Evolutionary conservation across 2,329 filamentous ascomycete species (phyloP).

Genomic region (Seiridium cupressi): DNA sequence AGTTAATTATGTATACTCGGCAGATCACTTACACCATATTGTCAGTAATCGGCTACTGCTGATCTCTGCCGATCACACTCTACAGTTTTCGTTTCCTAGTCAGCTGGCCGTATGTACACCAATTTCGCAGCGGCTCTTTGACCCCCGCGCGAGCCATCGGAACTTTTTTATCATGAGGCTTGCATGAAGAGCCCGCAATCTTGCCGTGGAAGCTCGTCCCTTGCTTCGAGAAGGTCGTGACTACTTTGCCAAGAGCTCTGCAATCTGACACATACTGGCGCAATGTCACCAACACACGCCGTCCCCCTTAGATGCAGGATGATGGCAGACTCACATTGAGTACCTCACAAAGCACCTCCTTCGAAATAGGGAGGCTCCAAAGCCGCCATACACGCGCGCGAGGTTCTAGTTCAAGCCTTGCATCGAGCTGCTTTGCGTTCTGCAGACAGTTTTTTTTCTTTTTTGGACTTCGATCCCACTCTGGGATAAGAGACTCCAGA

Average conservation of each 20-base stretch:
- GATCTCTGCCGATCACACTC: no score
- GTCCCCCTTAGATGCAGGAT: background rate
- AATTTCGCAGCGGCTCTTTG: background rate
- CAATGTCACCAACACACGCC: background rate
- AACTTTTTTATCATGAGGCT: background rate
- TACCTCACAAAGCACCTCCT: background rate
- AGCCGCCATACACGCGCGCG: background rate
- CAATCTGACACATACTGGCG: background rate
- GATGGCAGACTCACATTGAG: background rate
- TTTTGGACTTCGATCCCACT: background rate
- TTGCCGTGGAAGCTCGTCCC: background rate
- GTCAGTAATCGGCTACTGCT: no score
- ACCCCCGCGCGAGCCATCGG: background rate
- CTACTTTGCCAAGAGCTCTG: background rate
- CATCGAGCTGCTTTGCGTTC: background rate
- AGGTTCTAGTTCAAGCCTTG: background rate
- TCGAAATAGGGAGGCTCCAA: background rate
- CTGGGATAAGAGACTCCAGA: background rate
- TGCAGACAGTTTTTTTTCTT: background rate
- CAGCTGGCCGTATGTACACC: no score
- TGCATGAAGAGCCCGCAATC: background rate
- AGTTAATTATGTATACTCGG: no score
- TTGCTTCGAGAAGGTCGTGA: background rate
- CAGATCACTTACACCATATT: no score
- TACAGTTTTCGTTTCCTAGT: no score